phyloP scores from a whole-genome alignment of 352 stramenopile genomes.

The Pythium brassicae region DNA sequence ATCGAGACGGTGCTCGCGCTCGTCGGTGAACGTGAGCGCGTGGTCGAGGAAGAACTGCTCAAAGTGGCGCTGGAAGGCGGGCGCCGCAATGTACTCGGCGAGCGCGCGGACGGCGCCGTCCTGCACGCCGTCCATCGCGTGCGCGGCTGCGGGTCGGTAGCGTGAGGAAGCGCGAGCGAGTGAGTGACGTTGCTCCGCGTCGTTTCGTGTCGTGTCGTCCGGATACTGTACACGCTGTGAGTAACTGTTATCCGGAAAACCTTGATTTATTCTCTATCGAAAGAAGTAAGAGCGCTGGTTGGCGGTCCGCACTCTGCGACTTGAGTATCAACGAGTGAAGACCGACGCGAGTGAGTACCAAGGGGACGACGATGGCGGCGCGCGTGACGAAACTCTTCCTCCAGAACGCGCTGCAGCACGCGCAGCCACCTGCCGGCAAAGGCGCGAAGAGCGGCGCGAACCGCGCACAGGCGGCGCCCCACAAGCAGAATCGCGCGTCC shows the following conservation, averaged over 20 bases:
- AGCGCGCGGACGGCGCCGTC: constrained; percentile 50
- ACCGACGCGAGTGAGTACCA: not conserved
- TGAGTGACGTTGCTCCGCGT: too few relatives aligned
- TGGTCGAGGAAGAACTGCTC: constrained; percentile 76
- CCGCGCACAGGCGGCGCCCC: constrained; percentile 1
- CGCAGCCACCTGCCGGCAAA: not conserved
- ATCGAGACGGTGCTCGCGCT: constrained; percentile 59
- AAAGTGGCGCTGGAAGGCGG: constrained; percentile 60
- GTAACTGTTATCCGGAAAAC: too few relatives aligned
- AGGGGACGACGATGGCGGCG: constrained; percentile 35
- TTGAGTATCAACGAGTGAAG: not conserved
- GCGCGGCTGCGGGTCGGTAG: too few relatives aligned
- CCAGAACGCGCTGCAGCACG: constrained; percentile 36
- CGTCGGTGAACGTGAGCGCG: constrained; percentile 56
- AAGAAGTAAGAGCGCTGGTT: not conserved
- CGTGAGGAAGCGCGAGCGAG: too few relatives aligned
- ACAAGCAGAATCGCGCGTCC: constrained; percentile 23
- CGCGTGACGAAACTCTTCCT: constrained; percentile 76
- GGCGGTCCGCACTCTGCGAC: not conserved
- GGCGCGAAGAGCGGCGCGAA: constrained; percentile 2
- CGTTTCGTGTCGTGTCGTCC: too few relatives aligned
- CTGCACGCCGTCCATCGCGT: constrained; percentile 34
- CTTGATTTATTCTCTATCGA: too few relatives aligned
- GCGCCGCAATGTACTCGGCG: constrained; percentile 56
- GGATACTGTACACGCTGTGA: too few relatives aligned